Percentiles rank a stretch among this genome's conserved stretches.
phyloP scores from a whole-genome alignment of 2,329 filamentous ascomycete genomes.

The Penicillium sp. region DNA sequence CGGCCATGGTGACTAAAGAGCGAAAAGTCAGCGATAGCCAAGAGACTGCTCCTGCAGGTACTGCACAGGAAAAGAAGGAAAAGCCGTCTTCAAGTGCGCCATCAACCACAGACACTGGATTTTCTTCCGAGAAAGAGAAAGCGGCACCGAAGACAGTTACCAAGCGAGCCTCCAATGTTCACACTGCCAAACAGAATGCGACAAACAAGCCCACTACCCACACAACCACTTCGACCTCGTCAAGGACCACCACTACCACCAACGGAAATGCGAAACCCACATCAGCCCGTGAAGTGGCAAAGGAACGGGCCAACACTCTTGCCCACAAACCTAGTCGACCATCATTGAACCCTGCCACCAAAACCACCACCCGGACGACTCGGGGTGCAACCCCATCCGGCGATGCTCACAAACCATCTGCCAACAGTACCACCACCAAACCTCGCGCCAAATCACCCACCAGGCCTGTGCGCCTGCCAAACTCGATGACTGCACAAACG shows the following conservation, averaged over 20 bases:
- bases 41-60: constrained; percentile 11
- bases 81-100: constrained; percentile 10
- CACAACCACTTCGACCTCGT: constrained; percentile 22
- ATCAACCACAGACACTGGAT: constrained; percentile 4
- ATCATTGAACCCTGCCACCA: constrained; percentile 33
- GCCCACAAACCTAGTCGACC: constrained; percentile 36
- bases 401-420: constrained; percentile 28
- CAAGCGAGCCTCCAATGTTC: constrained; percentile 37
- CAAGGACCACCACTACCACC: constrained; percentile 25
- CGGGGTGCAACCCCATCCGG: constrained; percentile 34
- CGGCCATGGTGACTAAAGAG: constrained; percentile 4
- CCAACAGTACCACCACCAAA: constrained; percentile 27
- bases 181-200: constrained; percentile 28
- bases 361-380: constrained; percentile 27
- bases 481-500: constrained; percentile 44
- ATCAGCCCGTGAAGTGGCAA: constrained; percentile 35
- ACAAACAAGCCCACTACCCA: constrained; percentile 22
- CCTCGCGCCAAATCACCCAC: constrained; percentile 43
- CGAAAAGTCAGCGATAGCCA: constrained; percentile 10
- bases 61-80: constrained; percentile 20
- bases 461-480: constrained; percentile 42
- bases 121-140: constrained; percentile 21
- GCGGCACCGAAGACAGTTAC: constrained; percentile 26
- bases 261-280: constrained; percentile 21
- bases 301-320: constrained; percentile 29